Percentiles rank a stretch among this genome's conserved stretches.
phyloP scores from a whole-genome alignment of 1,139 yeast species.

The Sporopachydermia cereana region DNA sequence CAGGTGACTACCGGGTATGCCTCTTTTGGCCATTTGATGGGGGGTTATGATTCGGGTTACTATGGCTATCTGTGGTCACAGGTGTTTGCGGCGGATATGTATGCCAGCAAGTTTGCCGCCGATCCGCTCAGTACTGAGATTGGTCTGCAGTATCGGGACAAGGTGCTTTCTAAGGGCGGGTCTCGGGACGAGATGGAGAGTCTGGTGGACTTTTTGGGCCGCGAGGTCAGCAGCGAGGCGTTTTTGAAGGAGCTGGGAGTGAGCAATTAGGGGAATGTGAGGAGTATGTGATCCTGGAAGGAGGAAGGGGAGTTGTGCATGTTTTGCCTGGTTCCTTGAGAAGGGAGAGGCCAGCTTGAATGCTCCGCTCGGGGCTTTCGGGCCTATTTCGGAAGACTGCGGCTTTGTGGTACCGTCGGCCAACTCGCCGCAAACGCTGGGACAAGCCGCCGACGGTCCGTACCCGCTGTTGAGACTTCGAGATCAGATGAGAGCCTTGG shows the following conservation, averaged over 20 bases:
- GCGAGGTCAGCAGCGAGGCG: conserved; percentile 63
- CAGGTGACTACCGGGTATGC: conserved; percentile 52
- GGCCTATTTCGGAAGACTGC: not conserved
- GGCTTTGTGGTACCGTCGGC: not conserved
- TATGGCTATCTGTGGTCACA: conserved; percentile 81
- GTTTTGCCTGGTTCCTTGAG: not conserved
- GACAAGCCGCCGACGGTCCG: too few species aligned
- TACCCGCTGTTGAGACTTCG: too few species aligned
- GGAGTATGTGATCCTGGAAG: too few species aligned
- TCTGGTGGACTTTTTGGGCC: conserved; percentile 56
- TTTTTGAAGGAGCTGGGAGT: conserved; percentile 53
- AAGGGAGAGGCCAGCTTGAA: too few species aligned
- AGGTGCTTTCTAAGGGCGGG: conserved; percentile 62
- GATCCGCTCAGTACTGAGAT: conserved; percentile 53
- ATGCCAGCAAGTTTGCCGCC: conserved; percentile 53
- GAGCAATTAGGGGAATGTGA: not conserved
- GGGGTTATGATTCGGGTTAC: conserved; percentile 79
- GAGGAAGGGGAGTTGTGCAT: not conserved
- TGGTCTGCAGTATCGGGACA: conserved; percentile 61
- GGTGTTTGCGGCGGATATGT: conserved; percentile 79
- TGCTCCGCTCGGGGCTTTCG: not conserved
- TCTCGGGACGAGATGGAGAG: conserved; percentile 55
- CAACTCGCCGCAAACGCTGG: too few species aligned
- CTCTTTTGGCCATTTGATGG: conserved; percentile 74
- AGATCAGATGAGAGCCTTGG: too few species aligned